Conservation (phyloP, 192 early-diverging fungal species). For the Funneliformis geosporum region DNA sequence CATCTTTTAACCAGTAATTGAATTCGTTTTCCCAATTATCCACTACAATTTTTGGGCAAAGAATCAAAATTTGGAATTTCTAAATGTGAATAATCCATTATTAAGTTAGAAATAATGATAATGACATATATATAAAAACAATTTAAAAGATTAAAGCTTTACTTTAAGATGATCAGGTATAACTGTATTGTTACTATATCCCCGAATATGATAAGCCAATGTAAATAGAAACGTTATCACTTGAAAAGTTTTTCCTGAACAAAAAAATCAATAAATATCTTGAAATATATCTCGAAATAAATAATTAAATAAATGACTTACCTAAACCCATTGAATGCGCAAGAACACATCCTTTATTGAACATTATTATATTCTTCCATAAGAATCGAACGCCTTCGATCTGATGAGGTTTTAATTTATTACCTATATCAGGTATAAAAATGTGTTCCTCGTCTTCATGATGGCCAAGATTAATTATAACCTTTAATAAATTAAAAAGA, state of each 20-base stretch:
- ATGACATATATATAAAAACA: neutral
- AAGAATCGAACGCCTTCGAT: constrained; percentile 78
- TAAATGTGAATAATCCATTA: neutral
- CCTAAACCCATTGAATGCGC: constrained; percentile 89
- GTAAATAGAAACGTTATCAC: constrained; percentile 73
- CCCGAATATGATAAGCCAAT: constrained; percentile 60
- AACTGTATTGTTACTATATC: constrained; percentile 44
- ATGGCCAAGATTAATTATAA: constrained; percentile 65
- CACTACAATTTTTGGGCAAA: constrained; percentile 70
- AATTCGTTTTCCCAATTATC: constrained; percentile 79
- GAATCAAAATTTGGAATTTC: constrained; percentile 61
- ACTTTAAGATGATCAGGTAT: constrained; percentile 57
- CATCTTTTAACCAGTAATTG: constrained; percentile 59
- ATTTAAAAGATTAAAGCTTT: constrained; percentile 34
- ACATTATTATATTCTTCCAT: constrained; percentile 78
- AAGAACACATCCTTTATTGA: constrained; percentile 74
- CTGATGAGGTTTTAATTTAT: constrained; percentile 68
- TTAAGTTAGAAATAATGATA: too few species aligned
- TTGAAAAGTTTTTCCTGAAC: constrained; percentile 73
- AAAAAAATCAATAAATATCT: too few species aligned
- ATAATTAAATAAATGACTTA: constrained; percentile 8
- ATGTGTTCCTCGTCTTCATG: constrained; percentile 54
- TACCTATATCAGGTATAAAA: constrained; percentile 55
- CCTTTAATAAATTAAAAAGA: neutral
- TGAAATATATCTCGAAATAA: neutral